Evolutionary conservation across 768 basidiomycete genomes (phyloP).

Genomic region (Leccinellum albellum): DNA sequence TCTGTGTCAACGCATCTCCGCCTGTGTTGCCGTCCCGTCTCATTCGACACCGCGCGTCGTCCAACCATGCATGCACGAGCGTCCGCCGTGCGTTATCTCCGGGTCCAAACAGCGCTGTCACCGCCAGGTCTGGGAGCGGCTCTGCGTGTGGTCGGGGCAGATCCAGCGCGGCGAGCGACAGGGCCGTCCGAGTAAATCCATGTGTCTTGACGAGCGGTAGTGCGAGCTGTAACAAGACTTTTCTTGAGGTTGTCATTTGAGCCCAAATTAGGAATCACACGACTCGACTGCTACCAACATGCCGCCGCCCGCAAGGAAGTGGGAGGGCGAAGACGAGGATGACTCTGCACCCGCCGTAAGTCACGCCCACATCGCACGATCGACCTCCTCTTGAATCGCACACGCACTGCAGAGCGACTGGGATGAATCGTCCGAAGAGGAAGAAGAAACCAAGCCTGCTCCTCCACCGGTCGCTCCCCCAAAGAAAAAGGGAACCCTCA

Average conservation of each 20-base stretch:
- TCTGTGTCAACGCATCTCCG: slow-evolving; percentile 2
- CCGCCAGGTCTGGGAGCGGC: slow-evolving; percentile 66
- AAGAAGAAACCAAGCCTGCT: slow-evolving; percentile 52
- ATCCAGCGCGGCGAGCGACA: slow-evolving; percentile 59
- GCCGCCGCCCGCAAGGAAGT: slow-evolving; percentile 48
- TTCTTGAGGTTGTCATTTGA: slow-evolving; percentile 13
- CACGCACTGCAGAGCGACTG: slow-evolving; percentile 73
- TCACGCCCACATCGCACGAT: not conserved
- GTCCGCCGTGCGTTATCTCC: slow-evolving; percentile 63
- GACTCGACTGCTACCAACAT: not conserved
- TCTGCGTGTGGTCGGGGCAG: slow-evolving; percentile 47
- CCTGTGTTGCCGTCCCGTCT: slow-evolving; percentile 7
- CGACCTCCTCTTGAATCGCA: not conserved
- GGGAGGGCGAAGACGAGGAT: slow-evolving; percentile 92
- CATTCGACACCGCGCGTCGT: slow-evolving; percentile 59
- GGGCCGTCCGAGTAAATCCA: slow-evolving; percentile 71
- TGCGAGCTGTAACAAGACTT: slow-evolving; percentile 52
- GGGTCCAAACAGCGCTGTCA: slow-evolving; percentile 68
- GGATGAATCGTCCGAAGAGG: slow-evolving; percentile 82
- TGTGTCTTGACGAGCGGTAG: slow-evolving; percentile 60
- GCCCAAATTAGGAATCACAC: not conserved
- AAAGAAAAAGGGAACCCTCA: slow-evolving; percentile 91
- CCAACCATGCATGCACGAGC: slow-evolving; percentile 71
- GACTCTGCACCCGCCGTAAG: slow-evolving; percentile 73
- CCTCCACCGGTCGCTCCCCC: slow-evolving; percentile 57